These are phyloP conservation scores for Cucumis cinereus DNA, from an alignment of 306 rosid species.

Conservation along the genomic window DNA sequence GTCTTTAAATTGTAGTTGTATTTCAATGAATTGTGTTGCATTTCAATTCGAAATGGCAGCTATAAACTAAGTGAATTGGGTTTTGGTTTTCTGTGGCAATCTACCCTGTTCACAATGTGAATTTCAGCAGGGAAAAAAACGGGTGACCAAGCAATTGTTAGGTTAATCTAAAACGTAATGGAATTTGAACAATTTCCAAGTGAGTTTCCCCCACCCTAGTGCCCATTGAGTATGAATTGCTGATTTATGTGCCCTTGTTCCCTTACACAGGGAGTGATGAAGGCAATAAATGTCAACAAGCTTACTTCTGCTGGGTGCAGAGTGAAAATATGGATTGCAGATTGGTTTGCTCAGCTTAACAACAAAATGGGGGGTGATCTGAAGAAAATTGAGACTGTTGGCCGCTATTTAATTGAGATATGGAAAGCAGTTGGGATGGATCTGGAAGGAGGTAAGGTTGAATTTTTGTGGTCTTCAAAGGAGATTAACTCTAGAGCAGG, in stretches of 20 bases:
- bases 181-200: neutral
- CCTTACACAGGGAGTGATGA: conserved; percentile 60
- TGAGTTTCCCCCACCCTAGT: neutral
- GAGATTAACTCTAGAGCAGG: conserved; percentile 55
- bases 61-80: neutral
- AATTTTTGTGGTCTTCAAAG: conserved; percentile 76
- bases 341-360: conserved; percentile 84
- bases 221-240: neutral
- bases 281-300: conserved; percentile 64
- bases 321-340: conserved; percentile 85
- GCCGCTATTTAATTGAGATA: conserved; percentile 64
- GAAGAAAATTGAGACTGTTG: conserved; percentile 61
- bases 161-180: neutral
- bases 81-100: neutral
- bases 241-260: neutral
- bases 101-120: neutral
- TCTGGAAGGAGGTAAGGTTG: conserved; percentile 68
- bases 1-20: neutral
- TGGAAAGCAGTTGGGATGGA: conserved; percentile 90
- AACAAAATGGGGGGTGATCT: conserved; percentile 81
- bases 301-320: conserved; percentile 63
- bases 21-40: neutral
- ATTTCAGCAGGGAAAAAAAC: neutral
- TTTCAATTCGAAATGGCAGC: neutral
- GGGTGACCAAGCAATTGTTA: neutral